A percentile compares a stretch with the other conserved stretches of the same genome.
Evolutionary conservation across 306 rosid genomes (phyloP).

Genomic region (apple (Malus domestica)): ASM211411v1 NC_041797.1:15201501-15202000

Average conservation of each 20-base stretch:
- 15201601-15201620: background rate
- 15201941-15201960: too few species aligned
- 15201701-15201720: background rate
- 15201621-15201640: background rate
- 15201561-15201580: background rate
- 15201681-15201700: background rate
- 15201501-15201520: background rate
- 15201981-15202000: too few species aligned
- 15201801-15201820: background rate
- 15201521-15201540: background rate
- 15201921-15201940: too few species aligned
- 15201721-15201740: background rate
- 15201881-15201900: too few species aligned
- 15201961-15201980: too few species aligned
- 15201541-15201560: background rate
- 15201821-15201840: background rate
- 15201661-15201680: background rate
- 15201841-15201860: background rate
- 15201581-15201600: background rate
- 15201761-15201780: background rate
- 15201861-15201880: background rate
- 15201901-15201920: too few species aligned
- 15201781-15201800: slow-evolving; percentile 1
- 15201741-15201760: background rate
- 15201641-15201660: slow-evolving; percentile 1